Evolutionary conservation across 1,284 basidiomycete species (phyloP), one percentile per base, ranked within the genome.

Genomic region (Austroboletus niveus): DNA sequence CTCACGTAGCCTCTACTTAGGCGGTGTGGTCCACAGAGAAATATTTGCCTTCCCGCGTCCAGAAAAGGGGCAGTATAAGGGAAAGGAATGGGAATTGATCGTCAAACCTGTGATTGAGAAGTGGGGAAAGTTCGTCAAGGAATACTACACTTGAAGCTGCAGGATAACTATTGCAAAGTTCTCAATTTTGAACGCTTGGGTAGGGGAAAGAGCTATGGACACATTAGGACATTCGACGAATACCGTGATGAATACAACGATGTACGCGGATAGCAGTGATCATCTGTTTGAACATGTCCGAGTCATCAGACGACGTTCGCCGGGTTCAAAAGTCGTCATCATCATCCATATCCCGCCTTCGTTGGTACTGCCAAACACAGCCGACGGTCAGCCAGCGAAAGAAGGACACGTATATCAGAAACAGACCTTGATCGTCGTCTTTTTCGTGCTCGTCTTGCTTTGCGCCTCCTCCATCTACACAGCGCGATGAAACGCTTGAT

Each of bases 81-180:
- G 79, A 5, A 79, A 74, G 57, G 89, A 91, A 69, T 91, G 85
- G 83, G 85, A 90, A 48, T 54, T 68, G 15, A 74, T 92, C 31
- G 85, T 92, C 35, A 81, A 80, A 59, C 85, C 85, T 42, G 80
- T 90, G 9, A 79, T 92, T 47, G 80, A 86, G 62, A 82, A 80
- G 53, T 92, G 89, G 89, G 88, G 84, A 4, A 70, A 57, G 20
- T 91, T 88, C 53, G 57, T 71, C 42, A 52, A 57, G 45, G 60
- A 69, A 52, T 57, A 62, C 47, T 70, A 67, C 6, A 11, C 53
- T 20, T 63, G 60, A 69, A 6, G 14, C 14, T 34, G 24, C 5
- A 10, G 38, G 38, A 27, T 40, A 15, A 42, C 53, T 29, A 20
- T 14, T 34, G 6, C 8, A 29, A 8, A 5, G 27, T 29, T 4